Base-by-base conservation (phyloP, 2,329 filamentous ascomycete species). In the Fusarium caatingaense region DNA sequence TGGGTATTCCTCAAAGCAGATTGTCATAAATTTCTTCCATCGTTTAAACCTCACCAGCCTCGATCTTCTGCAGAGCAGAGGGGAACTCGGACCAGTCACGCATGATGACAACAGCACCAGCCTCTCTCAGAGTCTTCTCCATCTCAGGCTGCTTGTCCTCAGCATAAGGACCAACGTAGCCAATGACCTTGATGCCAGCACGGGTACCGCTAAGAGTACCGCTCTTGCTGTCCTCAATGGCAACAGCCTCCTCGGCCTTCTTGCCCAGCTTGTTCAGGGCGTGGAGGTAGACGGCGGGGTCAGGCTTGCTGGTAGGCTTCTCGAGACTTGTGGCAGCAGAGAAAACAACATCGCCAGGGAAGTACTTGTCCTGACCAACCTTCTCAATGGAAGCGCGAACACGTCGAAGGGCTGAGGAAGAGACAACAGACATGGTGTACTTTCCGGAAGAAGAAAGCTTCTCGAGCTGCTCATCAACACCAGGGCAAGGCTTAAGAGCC, bases 211-310 rank as follows among this genome's bases (percentile, higher is more conserved):
- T 93, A 61, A 92, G 87, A 45, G 92, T 92, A 66, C 94, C 94
- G 73, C 91, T 93, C 87, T 92, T 93, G 85, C 90, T 93, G 84
- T 97, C 94, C 85, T 97, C 94, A 63, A 97, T 88, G 25, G 94
- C 92, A 32, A 97, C 86, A 71, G 88, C 90, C 84, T 97, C 91
- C 48, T 84, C 83, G 3, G 93, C 84, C 75, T 86, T 88, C 81
- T 91, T 91, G 66, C 91, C 91, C 54, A 97, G 86, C 77, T 88
- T 83, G 81, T 93, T 83, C 78, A 94, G 88, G 23, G 94, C 92
- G 79, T 91, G 87, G 69, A 93, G 82, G 84, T 97, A 97, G 81
- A 97, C 91, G 72, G 93, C 92, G 20, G 94, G 94, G 81, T 97
- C 92, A 18, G 94, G 94, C 87, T 97, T 97, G 80, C 89, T 92